Percentiles rank a stretch among this genome's conserved stretches.
Evolutionary conservation across 495 filamentous ascomycete genomes (phyloP).

Genomic region (Symbiotaphrina buchneri): DNA sequence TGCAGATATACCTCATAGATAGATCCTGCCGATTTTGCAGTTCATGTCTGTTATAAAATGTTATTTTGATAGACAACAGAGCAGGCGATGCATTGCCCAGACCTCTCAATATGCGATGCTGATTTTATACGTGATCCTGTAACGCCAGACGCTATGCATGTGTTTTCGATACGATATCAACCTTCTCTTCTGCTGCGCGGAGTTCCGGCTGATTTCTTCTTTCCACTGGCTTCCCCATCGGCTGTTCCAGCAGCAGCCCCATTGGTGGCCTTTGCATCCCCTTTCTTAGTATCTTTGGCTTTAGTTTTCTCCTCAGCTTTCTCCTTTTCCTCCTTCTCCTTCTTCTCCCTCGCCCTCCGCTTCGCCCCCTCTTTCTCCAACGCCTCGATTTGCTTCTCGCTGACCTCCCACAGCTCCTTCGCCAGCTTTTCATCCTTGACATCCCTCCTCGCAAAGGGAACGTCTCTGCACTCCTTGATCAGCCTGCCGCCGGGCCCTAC

Average conservation of each 20-base stretch:
- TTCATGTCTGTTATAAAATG: too few species aligned
- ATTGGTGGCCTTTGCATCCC: background rate
- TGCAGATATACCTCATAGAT: too few species aligned
- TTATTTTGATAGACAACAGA: too few species aligned
- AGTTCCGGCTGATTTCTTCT: too few species aligned
- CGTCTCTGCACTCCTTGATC: constrained; percentile 72
- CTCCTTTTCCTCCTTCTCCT: constrained; percentile 29
- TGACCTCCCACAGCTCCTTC: constrained; percentile 70
- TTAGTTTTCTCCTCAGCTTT: constrained; percentile 19
- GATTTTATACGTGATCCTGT: too few species aligned
- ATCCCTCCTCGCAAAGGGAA: constrained; percentile 45
- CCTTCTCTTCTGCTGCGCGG: too few species aligned
- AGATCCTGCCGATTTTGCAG: too few species aligned
- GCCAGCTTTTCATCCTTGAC: constrained; percentile 57
- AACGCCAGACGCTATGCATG: background rate
- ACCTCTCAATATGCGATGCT: too few species aligned
- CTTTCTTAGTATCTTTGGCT: constrained; percentile 3
- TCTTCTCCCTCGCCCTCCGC: constrained; percentile 41
- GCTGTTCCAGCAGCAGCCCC: too few species aligned
- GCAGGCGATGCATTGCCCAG: too few species aligned
- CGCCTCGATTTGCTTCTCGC: constrained; percentile 63
- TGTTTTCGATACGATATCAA: background rate
- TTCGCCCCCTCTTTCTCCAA: constrained; percentile 64
- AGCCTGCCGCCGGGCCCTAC: constrained; percentile 41
- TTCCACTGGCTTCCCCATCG: too few species aligned